These are phyloP conservation scores for Penicillium sp. DNA, from an alignment of 2,329 filamentous ascomycete genomes.

Conservation along the genomic window DNA sequence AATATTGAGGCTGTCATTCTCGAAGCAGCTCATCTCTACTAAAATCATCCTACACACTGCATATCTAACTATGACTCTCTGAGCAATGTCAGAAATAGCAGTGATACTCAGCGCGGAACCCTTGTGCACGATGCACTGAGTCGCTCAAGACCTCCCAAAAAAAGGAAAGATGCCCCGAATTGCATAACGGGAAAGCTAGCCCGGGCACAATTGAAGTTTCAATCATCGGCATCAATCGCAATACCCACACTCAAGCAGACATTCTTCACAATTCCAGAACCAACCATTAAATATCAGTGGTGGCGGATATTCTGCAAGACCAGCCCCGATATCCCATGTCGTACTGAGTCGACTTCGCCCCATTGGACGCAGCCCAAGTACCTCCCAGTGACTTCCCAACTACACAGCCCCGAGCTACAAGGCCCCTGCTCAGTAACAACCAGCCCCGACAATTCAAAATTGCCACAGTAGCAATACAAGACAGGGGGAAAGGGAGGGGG, in stretches of 20 bases:
- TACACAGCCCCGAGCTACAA: conserved; percentile 12
- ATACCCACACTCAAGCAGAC: not conserved
- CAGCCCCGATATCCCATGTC: conserved; percentile 10
- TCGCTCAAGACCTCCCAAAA: not conserved
- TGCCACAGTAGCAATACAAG: not conserved
- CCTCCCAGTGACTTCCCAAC: conserved; percentile 14
- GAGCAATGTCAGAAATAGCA: too few species aligned
- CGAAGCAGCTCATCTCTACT: not conserved
- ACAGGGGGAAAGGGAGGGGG: not conserved
- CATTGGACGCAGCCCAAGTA: conserved; percentile 9
- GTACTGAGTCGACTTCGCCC: conserved; percentile 1
- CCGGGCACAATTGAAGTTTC: not conserved
- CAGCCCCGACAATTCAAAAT: not conserved
- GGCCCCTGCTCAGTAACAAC: not conserved
- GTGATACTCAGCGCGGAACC: too few species aligned
- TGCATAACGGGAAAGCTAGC: not conserved
- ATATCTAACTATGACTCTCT: too few species aligned
- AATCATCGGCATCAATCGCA: not conserved
- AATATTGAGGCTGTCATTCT: not conserved
- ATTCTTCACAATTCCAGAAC: not conserved
- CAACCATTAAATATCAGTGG: conserved; percentile 14
- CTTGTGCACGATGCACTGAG: not conserved
- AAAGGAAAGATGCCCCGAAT: not conserved
- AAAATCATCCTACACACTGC: not conserved
- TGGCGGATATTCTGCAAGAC: conserved; percentile 23